Evolutionary conservation across 306 rosid genomes (phyloP).

Genomic region (Parietaria judaica): DNA sequence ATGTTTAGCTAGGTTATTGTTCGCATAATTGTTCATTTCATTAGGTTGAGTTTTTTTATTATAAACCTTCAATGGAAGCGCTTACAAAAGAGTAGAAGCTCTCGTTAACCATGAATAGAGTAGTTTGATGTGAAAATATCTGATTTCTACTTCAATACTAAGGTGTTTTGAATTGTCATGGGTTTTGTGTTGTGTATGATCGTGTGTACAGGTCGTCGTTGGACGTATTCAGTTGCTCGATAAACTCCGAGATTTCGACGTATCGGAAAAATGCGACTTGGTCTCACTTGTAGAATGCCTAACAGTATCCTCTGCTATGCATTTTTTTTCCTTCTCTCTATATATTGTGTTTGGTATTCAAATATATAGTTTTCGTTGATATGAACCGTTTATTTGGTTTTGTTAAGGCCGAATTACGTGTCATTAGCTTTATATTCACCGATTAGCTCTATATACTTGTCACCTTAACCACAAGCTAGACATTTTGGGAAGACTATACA

Average conservation of each 20-base stretch:
- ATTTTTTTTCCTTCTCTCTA: neutral
- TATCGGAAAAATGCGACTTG: constrained; percentile 35
- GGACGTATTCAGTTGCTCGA: constrained; percentile 47
- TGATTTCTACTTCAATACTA: neutral
- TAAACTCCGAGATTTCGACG: constrained; percentile 39
- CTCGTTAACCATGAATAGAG: too few species aligned
- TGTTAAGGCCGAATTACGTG: too few species aligned
- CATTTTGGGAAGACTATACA: constrained; percentile 84
- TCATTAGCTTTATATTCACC: constrained; percentile 14
- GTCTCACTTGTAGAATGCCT: constrained; percentile 41
- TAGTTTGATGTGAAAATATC: neutral
- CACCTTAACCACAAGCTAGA: constrained; percentile 62
- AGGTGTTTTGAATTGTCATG: neutral
- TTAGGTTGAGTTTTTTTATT: too few species aligned
- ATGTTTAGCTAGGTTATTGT: neutral
- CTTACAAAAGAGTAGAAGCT: too few species aligned
- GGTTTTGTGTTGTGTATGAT: too few species aligned
- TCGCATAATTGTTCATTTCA: neutral
- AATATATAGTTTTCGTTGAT: too few species aligned
- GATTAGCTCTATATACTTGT: too few species aligned
- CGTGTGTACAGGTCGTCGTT: constrained; percentile 49
- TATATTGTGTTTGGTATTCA: neutral
- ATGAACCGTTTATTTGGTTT: too few species aligned
- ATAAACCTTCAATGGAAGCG: too few species aligned
- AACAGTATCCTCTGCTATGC: constrained; percentile 46